Percentiles rank a stretch among this genome's conserved stretches.
Evolutionary conservation across 176 grass and related monocot genomes (phyloP).

Genomic region (Melocanna baccifera): DNA sequence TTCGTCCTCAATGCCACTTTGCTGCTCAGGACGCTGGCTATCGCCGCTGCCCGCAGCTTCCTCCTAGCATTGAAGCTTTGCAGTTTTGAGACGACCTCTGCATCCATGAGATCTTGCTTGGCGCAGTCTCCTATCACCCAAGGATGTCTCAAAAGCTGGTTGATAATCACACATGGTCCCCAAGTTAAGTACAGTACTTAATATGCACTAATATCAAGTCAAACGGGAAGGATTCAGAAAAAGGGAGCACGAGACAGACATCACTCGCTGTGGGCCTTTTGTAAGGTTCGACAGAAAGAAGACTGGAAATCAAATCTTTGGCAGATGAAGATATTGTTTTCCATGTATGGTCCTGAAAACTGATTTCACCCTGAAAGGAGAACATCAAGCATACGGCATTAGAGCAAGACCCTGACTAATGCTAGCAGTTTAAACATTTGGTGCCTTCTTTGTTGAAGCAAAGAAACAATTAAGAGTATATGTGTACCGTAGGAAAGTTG

Average conservation of each 20-base stretch:
- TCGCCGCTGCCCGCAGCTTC: slow-evolving; percentile 59
- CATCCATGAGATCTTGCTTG: slow-evolving; percentile 61
- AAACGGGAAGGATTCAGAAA: background rate
- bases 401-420: background rate
- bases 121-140: slow-evolving; percentile 72
- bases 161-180: background rate
- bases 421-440: background rate
- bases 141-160: slow-evolving; percentile 58
- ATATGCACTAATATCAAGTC: background rate
- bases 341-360: slow-evolving; percentile 65
- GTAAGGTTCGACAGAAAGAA: slow-evolving; percentile 62
- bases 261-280: slow-evolving; percentile 62
- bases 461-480: background rate
- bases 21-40: slow-evolving; percentile 68
- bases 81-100: slow-evolving; percentile 71
- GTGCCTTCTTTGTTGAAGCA: background rate
- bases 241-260: slow-evolving; percentile 32
- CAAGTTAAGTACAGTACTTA: background rate
- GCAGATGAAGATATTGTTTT: slow-evolving; percentile 62
- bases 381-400: background rate
- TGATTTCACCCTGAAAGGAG: slow-evolving; percentile 56
- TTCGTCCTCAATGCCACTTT: slow-evolving; percentile 65
- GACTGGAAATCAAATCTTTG: slow-evolving; percentile 60
- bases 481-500: background rate
- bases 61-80: slow-evolving; percentile 69